Base-by-base conservation (phyloP, 192 early-diverging fungal species). In the Borealophlyctis nickersoniae region DNA sequence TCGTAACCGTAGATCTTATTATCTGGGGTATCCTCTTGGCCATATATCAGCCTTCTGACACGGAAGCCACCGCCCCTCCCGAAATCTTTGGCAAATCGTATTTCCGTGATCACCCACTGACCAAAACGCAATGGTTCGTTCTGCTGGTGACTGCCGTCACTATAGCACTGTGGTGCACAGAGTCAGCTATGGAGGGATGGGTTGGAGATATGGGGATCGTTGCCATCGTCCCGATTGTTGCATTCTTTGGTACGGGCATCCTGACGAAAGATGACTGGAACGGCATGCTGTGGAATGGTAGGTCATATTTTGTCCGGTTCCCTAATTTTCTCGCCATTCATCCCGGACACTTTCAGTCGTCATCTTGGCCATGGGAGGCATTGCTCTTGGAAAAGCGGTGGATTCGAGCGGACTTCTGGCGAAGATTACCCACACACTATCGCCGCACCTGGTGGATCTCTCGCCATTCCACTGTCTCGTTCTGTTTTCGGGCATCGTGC, bases 181-280 rank as follows among this genome's bases (percentile, higher is more conserved):
- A 90, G 67, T 87, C 87, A 27, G 77, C 67, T 3, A 73, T 95
- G 29, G 87, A 92, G 60, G 68, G 58, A 30, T 61, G 91, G 14
- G 79, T 98, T 67, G 95, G 95, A 36, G 93, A 96, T 67, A 98
- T 98, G 95, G 95, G 95, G 31, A 78, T 96, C 4, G 86, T 96
- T 68, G 95, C 95, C 1, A 87, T 98, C n/a, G 33, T 95, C 16
- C 95, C 95, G 24, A 77, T 98, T 24, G 79, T 96, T 49, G 77
- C 81, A 45, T 89, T 98, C 75, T 98, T 91, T 77, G 93, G 91
- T 14, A 86, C 91, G 11, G 93, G 91, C 13, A 74, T 98, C 3
- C 75, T 98, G 64, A 88, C 87, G 60, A 98, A 98, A 67, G 95
- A 98, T 58, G 95, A 98, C 64, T 96, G 92, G 65, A 95, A 98